Evolutionary conservation across 2,329 filamentous ascomycete species (phyloP).

Genomic region (Arthrocladium fulminans): DNA sequence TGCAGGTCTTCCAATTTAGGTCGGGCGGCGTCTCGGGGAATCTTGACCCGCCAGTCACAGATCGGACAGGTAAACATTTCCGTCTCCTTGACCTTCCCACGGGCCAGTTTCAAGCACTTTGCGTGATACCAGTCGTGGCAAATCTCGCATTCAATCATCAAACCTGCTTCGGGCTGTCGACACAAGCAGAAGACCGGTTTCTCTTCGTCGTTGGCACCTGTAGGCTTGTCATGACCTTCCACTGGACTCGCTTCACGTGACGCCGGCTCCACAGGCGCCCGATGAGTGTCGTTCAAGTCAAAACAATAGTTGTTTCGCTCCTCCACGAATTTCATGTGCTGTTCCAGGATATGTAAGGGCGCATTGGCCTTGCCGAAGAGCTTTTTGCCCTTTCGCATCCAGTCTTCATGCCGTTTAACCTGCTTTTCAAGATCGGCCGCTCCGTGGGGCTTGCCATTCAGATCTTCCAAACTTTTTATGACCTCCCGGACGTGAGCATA

Average conservation of each 20-base stretch:
- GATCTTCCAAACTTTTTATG: slow-evolving; percentile 73
- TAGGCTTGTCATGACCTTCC: slow-evolving; percentile 44
- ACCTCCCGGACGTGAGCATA: slow-evolving; percentile 87
- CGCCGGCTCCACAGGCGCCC: slow-evolving; percentile 82
- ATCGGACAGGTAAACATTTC: slow-evolving; percentile 98
- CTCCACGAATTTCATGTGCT: slow-evolving; percentile 87
- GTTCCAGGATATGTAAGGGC: slow-evolving; percentile 87
- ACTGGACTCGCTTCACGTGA: slow-evolving; percentile 68
- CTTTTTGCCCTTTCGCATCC: slow-evolving; percentile 98
- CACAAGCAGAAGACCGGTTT: slow-evolving; percentile 96
- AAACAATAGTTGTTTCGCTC: slow-evolving; percentile 88
- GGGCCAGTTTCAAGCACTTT: slow-evolving; percentile 93
- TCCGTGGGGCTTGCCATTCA: slow-evolving; percentile 86
- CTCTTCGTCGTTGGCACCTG: slow-evolving; percentile 44
- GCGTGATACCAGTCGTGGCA: slow-evolving; percentile 99
- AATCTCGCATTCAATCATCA: slow-evolving; percentile 99
- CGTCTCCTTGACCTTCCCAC: slow-evolving; percentile 95
- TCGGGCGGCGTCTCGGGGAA: slow-evolving; percentile 88
- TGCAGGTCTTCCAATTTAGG: slow-evolving; percentile 89
- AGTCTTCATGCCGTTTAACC: slow-evolving; percentile 91
- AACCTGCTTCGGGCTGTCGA: slow-evolving; percentile 81
- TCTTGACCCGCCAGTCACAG: slow-evolving; percentile 94
- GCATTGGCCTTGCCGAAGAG: slow-evolving; percentile 97
- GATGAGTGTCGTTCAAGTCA: slow-evolving; percentile 77
- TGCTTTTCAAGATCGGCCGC: slow-evolving; percentile 91